Evolutionary conservation across 176 grass and related monocot species (phyloP).

Genomic region (Rhipidocladum racemiflorum): DNA sequence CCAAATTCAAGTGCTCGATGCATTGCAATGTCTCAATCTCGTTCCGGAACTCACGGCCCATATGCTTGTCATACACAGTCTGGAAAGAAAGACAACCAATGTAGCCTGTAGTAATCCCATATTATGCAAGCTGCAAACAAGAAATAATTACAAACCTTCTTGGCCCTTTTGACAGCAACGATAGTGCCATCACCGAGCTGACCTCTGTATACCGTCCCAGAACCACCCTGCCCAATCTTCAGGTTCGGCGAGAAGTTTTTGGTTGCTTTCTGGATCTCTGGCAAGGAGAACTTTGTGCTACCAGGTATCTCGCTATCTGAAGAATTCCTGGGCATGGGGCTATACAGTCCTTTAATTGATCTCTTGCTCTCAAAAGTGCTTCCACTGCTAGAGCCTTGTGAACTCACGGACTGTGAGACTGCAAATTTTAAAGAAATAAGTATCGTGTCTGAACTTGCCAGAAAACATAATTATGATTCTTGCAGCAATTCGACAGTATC

Average conservation of each 20-base stretch:
- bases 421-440: constrained; percentile 22
- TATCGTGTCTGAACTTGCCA: neutral
- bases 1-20: constrained; percentile 89
- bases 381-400: constrained; percentile 41
- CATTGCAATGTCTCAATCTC: constrained; percentile 80
- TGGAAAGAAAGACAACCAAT: constrained; percentile 10
- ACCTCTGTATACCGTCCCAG: constrained; percentile 73
- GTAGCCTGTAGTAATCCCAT: neutral
- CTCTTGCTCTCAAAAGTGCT: constrained; percentile 41
- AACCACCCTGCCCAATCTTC: constrained; percentile 82
- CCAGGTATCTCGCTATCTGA: constrained; percentile 47
- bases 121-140: constrained; percentile 1
- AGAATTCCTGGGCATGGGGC: constrained; percentile 30
- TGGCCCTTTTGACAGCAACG: constrained; percentile 74
- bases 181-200: constrained; percentile 64
- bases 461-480: neutral
- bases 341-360: constrained; percentile 35
- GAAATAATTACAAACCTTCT: constrained; percentile 52
- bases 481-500: neutral
- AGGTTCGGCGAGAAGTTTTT: constrained; percentile 76
- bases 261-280: constrained; percentile 77
- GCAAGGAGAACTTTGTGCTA: constrained; percentile 56
- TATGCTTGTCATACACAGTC: constrained; percentile 66
- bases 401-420: constrained; percentile 41
- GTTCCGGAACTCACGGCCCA: constrained; percentile 65